phyloP scores from a whole-genome alignment of 2,329 filamentous ascomycete species.

The Diaporthe nobilis region DNA sequence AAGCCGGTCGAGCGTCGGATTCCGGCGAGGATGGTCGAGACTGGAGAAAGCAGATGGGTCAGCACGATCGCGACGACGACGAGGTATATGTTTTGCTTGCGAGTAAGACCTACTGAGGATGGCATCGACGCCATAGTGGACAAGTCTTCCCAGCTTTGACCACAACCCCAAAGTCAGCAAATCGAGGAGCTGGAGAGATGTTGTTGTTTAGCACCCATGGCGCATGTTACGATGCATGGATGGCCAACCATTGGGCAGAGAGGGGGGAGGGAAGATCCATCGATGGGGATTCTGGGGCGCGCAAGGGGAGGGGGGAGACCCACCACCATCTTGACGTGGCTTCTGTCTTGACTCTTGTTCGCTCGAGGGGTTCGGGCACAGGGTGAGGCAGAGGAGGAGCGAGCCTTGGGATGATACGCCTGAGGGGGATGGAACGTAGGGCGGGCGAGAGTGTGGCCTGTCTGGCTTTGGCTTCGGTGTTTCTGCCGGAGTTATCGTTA shows the following conservation, averaged over 20 bases:
- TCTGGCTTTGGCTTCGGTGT: slow-evolving; percentile 6
- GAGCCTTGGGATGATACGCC: slow-evolving; percentile 24
- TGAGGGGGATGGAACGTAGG: not conserved
- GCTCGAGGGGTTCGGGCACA: not conserved
- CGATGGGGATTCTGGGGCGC: slow-evolving; percentile 8
- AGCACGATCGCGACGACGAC: not conserved
- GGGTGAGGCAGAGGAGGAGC: slow-evolving; percentile 20
- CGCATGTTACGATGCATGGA: slow-evolving; percentile 40
- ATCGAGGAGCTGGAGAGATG: slow-evolving; percentile 69
- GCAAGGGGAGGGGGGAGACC: slow-evolving; percentile 33
- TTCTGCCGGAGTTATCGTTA: slow-evolving; percentile 36
- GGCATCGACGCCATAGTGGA: slow-evolving; percentile 96
- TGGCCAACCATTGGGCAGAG: slow-evolving; percentile 35
- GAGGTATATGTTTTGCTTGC: not conserved
- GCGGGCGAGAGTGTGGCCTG: not conserved
- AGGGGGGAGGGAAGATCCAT: slow-evolving; percentile 39
- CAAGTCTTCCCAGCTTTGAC: slow-evolving; percentile 90
- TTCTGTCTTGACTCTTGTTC: slow-evolving; percentile 25
- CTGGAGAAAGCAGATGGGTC: slow-evolving; percentile 58
- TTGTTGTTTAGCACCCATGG: slow-evolving; percentile 57
- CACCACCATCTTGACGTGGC: slow-evolving; percentile 49
- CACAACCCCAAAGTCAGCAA: slow-evolving; percentile 78
- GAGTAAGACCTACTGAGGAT: slow-evolving; percentile 79
- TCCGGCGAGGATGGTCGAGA: slow-evolving; percentile 96
- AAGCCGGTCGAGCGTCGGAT: slow-evolving; percentile 98